Percentiles rank a stretch among this genome's conserved stretches.
Conservation (phyloP, 2,329 filamentous ascomycete genomes). For the Alternaria panax region DNA sequence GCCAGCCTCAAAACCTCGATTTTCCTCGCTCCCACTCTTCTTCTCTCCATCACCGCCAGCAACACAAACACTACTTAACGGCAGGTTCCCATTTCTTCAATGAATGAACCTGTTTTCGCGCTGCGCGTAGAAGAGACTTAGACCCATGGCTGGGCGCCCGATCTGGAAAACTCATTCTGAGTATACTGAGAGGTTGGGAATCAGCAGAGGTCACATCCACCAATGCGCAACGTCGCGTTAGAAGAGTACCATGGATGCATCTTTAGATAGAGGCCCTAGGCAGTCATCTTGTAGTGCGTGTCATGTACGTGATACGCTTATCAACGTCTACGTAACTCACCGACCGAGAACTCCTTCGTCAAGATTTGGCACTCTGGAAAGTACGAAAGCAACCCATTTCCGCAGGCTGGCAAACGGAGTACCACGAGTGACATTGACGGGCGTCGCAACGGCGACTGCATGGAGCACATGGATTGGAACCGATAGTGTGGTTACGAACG, state of each 20-base stretch:
- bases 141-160: constrained; percentile 76
- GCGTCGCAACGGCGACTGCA: constrained; percentile 31
- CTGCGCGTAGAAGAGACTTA: constrained; percentile 68
- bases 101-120: constrained; percentile 70
- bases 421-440: constrained; percentile 38
- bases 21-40: constrained; percentile 51
- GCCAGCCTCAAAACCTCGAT: constrained; percentile 34
- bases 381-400: constrained; percentile 42
- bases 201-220: constrained; percentile 73
- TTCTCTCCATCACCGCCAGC: constrained; percentile 61
- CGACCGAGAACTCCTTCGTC: constrained; percentile 49
- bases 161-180: constrained; percentile 70
- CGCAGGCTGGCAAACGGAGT: constrained; percentile 47
- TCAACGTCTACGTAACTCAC: constrained; percentile 14
- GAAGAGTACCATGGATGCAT: not conserved
- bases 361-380: constrained; percentile 52
- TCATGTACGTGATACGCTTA: not conserved
- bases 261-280: not conserved
- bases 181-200: constrained; percentile 71
- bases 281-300: not conserved
- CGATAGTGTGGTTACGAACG: constrained; percentile 32
- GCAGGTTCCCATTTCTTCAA: constrained; percentile 58
- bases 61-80: constrained; percentile 65
- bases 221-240: not conserved
- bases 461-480: constrained; percentile 43